Evolutionary conservation across 2,329 filamentous ascomycete genomes (phyloP).

Genomic region (Cercospora janseana): DNA sequence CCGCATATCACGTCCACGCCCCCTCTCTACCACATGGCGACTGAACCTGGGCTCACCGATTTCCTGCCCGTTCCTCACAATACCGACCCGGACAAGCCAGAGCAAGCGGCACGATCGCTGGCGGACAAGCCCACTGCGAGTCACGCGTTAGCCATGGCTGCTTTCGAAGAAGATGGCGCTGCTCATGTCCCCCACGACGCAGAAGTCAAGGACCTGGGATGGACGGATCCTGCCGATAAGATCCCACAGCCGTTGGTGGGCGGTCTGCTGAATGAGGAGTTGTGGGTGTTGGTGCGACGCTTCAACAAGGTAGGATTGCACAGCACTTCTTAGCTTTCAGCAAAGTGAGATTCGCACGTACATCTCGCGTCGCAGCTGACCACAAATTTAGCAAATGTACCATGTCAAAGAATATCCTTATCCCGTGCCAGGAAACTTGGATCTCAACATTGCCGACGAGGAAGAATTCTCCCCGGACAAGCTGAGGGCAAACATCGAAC

Average conservation of each 20-base stretch:
- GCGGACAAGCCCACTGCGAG: constrained; percentile 47
- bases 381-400: constrained; percentile 56
- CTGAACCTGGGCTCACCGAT: constrained; percentile 22
- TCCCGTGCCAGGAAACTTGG: constrained; percentile 64
- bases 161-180: constrained; percentile 49
- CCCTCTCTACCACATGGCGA: constrained; percentile 13
- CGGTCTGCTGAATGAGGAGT: constrained; percentile 67
- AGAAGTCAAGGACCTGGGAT: constrained; percentile 67
- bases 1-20: neutral
- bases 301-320: too few species aligned
- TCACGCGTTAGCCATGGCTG: constrained; percentile 48
- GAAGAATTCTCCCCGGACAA: constrained; percentile 86
- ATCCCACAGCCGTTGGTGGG: constrained; percentile 62
- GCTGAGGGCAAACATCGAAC: constrained; percentile 71
- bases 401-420: constrained; percentile 66
- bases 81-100: constrained; percentile 35
- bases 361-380: constrained; percentile 28
- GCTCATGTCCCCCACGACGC: constrained; percentile 45
- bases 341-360: constrained; percentile 41
- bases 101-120: constrained; percentile 35
- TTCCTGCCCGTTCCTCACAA: constrained; percentile 38
- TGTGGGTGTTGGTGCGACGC: constrained; percentile 68
- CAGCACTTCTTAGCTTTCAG: too few species aligned
- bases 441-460: constrained; percentile 76
- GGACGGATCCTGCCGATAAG: constrained; percentile 60